A percentile compares a stretch with the other conserved stretches of the same genome.
Conservation (phyloP, 345 rosid genomes). For the Acer negundo region DNA sequence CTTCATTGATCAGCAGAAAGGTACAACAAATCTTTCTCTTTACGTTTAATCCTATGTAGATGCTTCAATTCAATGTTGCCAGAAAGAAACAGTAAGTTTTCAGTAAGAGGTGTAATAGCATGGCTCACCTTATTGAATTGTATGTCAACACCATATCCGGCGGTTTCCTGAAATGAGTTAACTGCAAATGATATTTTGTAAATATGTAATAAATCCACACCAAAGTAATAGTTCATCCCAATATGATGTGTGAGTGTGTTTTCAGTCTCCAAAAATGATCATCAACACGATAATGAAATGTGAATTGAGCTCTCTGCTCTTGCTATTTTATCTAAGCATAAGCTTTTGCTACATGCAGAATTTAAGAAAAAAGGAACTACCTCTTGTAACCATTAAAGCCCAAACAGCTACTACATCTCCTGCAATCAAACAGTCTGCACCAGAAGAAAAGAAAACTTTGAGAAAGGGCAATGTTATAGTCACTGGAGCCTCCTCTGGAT, state of each 20-base stretch:
- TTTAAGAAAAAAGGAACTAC: constrained; percentile 5
- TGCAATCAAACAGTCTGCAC: constrained; percentile 29
- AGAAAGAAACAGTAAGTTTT: background rate
- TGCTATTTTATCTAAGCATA: background rate
- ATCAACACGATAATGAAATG: background rate
- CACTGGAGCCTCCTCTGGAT: constrained; percentile 62
- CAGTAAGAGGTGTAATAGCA: background rate
- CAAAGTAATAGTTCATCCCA: no score
- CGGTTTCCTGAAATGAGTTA: background rate
- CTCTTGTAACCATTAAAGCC: constrained; percentile 28
- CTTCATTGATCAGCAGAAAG: constrained; percentile 36
- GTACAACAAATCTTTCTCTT: constrained; percentile 8
- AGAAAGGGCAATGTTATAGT: constrained; percentile 46
- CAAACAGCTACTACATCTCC: constrained; percentile 47
- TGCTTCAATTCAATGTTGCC: background rate
- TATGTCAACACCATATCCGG: no score
- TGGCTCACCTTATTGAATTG: no score
- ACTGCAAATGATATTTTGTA: background rate
- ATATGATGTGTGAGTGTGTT: no score
- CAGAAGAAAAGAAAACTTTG: constrained; percentile 52
- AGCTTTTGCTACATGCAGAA: background rate
- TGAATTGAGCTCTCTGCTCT: background rate
- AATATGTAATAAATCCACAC: no score
- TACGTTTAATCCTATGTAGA: background rate
- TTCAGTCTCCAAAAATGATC: background rate